Conservation (phyloP, 192 early-diverging fungal genomes). For the Lobosporangium transversale region DNA sequence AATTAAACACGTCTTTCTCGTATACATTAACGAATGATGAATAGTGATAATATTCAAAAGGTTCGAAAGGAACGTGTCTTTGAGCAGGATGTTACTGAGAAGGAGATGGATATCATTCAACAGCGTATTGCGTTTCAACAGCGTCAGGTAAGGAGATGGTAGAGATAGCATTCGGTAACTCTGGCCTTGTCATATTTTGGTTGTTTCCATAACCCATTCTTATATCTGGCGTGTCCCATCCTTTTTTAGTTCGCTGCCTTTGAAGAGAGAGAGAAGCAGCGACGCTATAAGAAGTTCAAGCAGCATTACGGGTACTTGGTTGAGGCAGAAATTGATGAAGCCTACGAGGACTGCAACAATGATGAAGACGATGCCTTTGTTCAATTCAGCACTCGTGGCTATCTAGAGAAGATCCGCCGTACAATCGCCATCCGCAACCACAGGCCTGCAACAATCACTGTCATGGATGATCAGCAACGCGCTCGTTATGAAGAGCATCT, state of each 20-base stretch:
- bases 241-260: slow-evolving; percentile 86
- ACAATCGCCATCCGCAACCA: slow-evolving; percentile 73
- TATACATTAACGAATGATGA: neutral
- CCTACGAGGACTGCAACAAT: slow-evolving; percentile 79
- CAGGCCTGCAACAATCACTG: slow-evolving; percentile 45
- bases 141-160: slow-evolving; percentile 61
- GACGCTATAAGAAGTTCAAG: slow-evolving; percentile 83
- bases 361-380: slow-evolving; percentile 94
- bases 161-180: too few species aligned
- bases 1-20: neutral
- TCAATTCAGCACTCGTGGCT: slow-evolving; percentile 81
- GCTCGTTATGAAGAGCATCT: slow-evolving; percentile 87
- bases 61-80: slow-evolving; percentile 91
- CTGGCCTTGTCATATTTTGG: too few species aligned
- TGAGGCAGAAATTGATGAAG: slow-evolving; percentile 87
- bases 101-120: slow-evolving; percentile 91
- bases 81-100: slow-evolving; percentile 88
- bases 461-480: slow-evolving; percentile 86
- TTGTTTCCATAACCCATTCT: too few species aligned
- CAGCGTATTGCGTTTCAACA: slow-evolving; percentile 92
- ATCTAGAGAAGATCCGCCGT: slow-evolving; percentile 74
- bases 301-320: slow-evolving; percentile 81
- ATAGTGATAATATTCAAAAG: slow-evolving; percentile 76
- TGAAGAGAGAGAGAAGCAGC: slow-evolving; percentile 80
- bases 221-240: too few species aligned